Evolutionary conservation across 2,329 filamentous ascomycete genomes (phyloP).

Genomic region (Pseudocercospora cruenta): DNA sequence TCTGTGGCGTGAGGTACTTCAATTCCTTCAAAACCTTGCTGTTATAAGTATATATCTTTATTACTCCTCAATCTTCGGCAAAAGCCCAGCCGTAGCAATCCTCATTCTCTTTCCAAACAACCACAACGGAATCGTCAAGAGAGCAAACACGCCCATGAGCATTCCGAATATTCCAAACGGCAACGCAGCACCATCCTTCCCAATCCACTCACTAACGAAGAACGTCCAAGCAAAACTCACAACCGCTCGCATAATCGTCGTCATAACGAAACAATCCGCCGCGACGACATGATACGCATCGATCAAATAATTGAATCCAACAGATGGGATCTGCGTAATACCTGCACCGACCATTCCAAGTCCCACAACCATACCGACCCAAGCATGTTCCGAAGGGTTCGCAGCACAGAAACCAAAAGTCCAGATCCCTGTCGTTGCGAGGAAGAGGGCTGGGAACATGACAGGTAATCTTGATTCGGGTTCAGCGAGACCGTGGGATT

Average conservation of each 20-base stretch:
- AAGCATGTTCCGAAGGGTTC: slow-evolving; percentile 41
- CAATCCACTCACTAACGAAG: slow-evolving; percentile 56
- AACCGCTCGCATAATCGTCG: slow-evolving; percentile 54
- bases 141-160: slow-evolving; percentile 54
- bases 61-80: slow-evolving; percentile 23
- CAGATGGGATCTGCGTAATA: slow-evolving; percentile 47
- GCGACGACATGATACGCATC: slow-evolving; percentile 54
- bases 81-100: slow-evolving; percentile 43
- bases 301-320: slow-evolving; percentile 54
- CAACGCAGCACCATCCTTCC: slow-evolving; percentile 47
- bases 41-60: too few relatives aligned
- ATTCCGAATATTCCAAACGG: slow-evolving; percentile 59
- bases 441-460: slow-evolving; percentile 43
- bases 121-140: slow-evolving; percentile 45
- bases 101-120: slow-evolving; percentile 45
- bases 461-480: slow-evolving; percentile 46
- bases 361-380: slow-evolving; percentile 47
- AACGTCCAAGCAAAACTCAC: slow-evolving; percentile 60
- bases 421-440: slow-evolving; percentile 44
- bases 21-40: too few relatives aligned
- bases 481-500: slow-evolving; percentile 44
- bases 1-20: too few relatives aligned
- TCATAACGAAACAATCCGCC: slow-evolving; percentile 58
- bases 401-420: slow-evolving; percentile 47
- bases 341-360: slow-evolving; percentile 47